These are phyloP conservation scores for Ogataea ganodermae DNA, from an alignment of 805 yeast genomes.

Conservation along the genomic window DNA sequence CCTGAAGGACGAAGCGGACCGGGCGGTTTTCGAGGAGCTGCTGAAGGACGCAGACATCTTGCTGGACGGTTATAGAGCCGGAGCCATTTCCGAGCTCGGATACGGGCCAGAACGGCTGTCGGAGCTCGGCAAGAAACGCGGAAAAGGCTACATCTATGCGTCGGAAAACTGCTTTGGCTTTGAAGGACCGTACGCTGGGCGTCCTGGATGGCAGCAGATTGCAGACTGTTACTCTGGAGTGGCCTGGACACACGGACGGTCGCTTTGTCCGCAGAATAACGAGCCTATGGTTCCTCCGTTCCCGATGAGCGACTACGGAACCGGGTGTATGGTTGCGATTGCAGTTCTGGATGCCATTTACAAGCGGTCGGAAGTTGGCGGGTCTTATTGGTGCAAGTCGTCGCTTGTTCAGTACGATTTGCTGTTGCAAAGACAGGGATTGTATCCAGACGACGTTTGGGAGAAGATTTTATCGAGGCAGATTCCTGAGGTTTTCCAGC, in stretches of 20 bases:
- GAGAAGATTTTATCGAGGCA: constrained; percentile 21
- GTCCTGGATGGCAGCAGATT: constrained; percentile 42
- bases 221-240: constrained; percentile 39
- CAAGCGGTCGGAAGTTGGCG: constrained; percentile 34
- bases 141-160: constrained; percentile 37
- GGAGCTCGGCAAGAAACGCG: constrained; percentile 30
- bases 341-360: constrained; percentile 34
- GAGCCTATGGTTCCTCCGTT: constrained; percentile 41
- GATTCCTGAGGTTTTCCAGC: constrained; percentile 19
- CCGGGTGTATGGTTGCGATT: constrained; percentile 38
- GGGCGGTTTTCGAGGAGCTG: constrained; percentile 31
- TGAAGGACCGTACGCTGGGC: constrained; percentile 33
- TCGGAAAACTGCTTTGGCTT: constrained; percentile 37
- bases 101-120: constrained; percentile 34
- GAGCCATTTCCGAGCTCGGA: constrained; percentile 34
- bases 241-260: constrained; percentile 36
- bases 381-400: constrained; percentile 36
- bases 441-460: constrained; percentile 29
- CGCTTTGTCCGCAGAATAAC: constrained; percentile 25
- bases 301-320: constrained; percentile 41
- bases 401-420: constrained; percentile 37
- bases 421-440: constrained; percentile 32
- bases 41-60: constrained; percentile 36
- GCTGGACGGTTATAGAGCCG: constrained; percentile 37
- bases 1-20: constrained; percentile 32